Percentiles rank a stretch among this genome's conserved stretches.
These are phyloP conservation scores for Gossypium sturtianum DNA, from an alignment of 345 rosid genomes.

Conservation along the genomic window DNA sequence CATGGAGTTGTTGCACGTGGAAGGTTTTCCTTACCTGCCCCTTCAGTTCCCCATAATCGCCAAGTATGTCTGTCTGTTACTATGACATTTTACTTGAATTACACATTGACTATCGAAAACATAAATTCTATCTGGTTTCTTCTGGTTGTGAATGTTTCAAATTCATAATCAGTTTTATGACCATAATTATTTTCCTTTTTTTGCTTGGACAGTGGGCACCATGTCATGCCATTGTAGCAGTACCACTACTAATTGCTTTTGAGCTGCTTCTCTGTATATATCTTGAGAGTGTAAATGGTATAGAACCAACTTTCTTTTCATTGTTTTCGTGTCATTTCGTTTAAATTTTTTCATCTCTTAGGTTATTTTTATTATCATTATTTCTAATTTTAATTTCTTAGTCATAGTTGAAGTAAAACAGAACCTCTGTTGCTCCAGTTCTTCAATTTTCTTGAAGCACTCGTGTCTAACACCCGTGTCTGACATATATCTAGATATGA, in stretches of 20 bases:
- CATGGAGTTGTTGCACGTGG: constrained; percentile 95
- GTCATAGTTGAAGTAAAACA: background rate
- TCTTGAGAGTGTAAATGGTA: constrained; percentile 69
- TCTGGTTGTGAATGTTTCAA: background rate
- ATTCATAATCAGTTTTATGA: constrained; percentile 14
- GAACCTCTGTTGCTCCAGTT: background rate
- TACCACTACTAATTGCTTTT: constrained; percentile 88
- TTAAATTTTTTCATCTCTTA: background rate
- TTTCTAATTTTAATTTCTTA: background rate
- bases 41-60: constrained; percentile 83
- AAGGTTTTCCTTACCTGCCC: constrained; percentile 96
- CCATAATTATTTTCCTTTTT: constrained; percentile 17
- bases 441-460: background rate
- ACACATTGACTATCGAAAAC: background rate
- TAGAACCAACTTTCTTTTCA: background rate
- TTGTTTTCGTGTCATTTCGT: constrained; percentile 22
- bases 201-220: constrained; percentile 93
- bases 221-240: constrained; percentile 89
- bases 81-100: constrained; percentile 4
- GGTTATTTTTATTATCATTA: background rate
- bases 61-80: constrained; percentile 44
- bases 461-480: background rate
- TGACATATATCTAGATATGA: background rate
- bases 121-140: background rate
- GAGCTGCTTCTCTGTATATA: constrained; percentile 93